Base-by-base conservation (phyloP, 345 rosid genomes). In the Erysimum cheiranthoides region DNA sequence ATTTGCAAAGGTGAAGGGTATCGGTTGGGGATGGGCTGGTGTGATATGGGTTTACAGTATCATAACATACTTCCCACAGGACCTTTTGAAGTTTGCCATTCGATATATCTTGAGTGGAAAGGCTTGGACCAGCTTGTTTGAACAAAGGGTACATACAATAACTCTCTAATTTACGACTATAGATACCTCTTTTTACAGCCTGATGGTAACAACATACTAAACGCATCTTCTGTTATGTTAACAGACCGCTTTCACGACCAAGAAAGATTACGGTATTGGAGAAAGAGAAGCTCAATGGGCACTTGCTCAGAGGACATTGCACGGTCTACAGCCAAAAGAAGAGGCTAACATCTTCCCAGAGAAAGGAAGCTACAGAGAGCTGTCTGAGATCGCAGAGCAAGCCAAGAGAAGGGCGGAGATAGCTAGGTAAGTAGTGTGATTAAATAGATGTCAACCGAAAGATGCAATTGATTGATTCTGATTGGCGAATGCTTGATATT, bases 211-310 rank as follows among this genome's bases (percentile, higher is more conserved):
- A 35, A 43, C 14, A 16, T 52, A 21, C 73, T 73, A 73, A 67
- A 18, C 49, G 8, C 70, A 17, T 72, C 43, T 73, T 50, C 59
- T 72, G 61, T 35, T 51, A 38, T 35, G 7, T 59, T 40, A 46
- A 61, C 70, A 93, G 98, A 90, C 96, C 8, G 96, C 95, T 13
- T 90, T 93, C 86, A 93, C 95, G 28, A 89, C 92, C 79, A 93
- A 90, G 88, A 89, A 89, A 81, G 93, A 93, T 57, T 90, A 86
- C 46, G 98, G 97, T 34, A 89, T 83, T 64, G 97, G 87, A 68
- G 98, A 90, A 78, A 87, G 98, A 68, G 98, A 93, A 73, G 98
- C 98, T 71, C 98, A 93, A 51, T 93, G 98, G 98, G 98, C 96
- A 28, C 84, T 63, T 27, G 89, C 90, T 35, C 98, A 90, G 42